Base-by-base conservation (phyloP, 768 basidiomycete species). In the Phylloporus rhodoxanthus region DNA sequence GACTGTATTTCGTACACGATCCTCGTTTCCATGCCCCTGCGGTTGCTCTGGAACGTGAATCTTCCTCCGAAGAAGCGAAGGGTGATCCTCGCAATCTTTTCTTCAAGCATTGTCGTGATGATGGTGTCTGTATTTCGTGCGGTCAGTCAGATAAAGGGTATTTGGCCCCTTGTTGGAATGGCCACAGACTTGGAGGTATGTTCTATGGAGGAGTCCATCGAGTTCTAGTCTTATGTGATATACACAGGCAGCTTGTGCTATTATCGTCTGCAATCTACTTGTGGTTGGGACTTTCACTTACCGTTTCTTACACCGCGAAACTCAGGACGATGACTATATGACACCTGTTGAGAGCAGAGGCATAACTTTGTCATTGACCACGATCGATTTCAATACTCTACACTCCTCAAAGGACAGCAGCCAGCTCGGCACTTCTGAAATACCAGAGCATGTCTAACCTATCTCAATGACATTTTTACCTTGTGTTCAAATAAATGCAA, bases 231-330 rank as follows among this genome's bases (percentile, higher is more conserved):
- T 52, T 11, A 53, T 8, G 3, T 14, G 40, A 51, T 11, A 25
- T 21, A 17, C 19, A 8, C 37, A 60, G 63, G 45, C 45, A 3
- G 60, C 57, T 20, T 45, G 28, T 25, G 51, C 49, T 10, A 46
- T 38, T 30, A 56, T 64, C 50, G 55, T 42, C 28, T 62, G 61
- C 15, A 60, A 58, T 38, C 26, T 62, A 5, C 54, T 62, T 10
- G 58, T 62, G 29, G 40, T 59, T 25, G 55, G 40, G 29, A 62
- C 56, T 5, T 43, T 51, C 21, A 5, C 53, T 19, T 60, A 65
- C 44, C 55, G 56, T 10, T 34, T 54, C 37, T 41, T 37, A 33
- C 54, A 34, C 19, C 28, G 41, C 10, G 53, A 48, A 15, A 25
- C 34, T 21, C 39, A 43, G 9, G 55, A 49, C 10, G 44, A 55